Conservation (phyloP, 495 filamentous ascomycete species). For the Saxophila tyrrhenica region DNA sequence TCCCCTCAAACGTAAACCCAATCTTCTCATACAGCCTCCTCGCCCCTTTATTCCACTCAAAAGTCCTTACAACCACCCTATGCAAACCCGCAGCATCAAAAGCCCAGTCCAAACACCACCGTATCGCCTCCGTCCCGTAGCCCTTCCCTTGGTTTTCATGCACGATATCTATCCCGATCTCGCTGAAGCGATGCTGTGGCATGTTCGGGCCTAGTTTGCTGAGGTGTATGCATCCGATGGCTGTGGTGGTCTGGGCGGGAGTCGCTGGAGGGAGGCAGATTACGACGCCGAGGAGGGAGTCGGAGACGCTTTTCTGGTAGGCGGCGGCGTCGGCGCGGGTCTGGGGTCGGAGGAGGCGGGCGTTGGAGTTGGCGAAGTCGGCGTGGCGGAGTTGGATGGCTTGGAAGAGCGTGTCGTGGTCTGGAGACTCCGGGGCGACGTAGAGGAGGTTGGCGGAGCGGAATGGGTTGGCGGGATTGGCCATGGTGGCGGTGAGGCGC, state of each 20-base stretch:
- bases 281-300: constrained; percentile 30
- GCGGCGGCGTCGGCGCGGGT: background rate
- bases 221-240: constrained; percentile 25
- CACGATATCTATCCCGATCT: constrained; percentile 34
- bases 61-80: constrained; percentile 31
- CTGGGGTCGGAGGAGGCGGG: constrained; percentile 19
- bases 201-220: constrained; percentile 7
- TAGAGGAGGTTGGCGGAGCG: constrained; percentile 29
- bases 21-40: constrained; percentile 35
- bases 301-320: constrained; percentile 13
- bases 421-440: constrained; percentile 11
- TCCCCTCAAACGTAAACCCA: constrained; percentile 41
- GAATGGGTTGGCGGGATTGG: constrained; percentile 8
- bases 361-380: constrained; percentile 18
- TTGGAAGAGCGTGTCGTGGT: constrained; percentile 31
- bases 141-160: constrained; percentile 34
- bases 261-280: constrained; percentile 30
- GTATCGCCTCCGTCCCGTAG: constrained; percentile 44
- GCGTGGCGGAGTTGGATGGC: constrained; percentile 34
- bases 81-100: constrained; percentile 39
- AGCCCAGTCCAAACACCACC: constrained; percentile 40
- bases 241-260: background rate
- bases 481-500: no score
- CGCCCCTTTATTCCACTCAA: constrained; percentile 37
- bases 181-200: constrained; percentile 35